Percentiles rank a stretch among this genome's conserved stretches.
Conservation (phyloP, 306 rosid species). For the Vicia faba region DNA sequence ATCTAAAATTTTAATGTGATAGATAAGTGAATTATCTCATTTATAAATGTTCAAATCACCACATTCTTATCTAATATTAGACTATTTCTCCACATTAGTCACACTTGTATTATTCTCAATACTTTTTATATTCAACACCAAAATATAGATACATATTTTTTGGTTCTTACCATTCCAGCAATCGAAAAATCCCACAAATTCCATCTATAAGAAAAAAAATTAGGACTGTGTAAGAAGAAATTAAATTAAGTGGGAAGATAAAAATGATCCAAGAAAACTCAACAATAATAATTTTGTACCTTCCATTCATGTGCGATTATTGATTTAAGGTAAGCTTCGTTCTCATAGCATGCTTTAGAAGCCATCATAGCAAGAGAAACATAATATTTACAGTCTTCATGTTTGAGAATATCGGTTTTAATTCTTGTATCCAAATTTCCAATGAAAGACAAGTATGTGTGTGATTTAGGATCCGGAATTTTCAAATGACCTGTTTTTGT, state of each 20-base stretch:
- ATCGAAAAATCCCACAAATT: constrained; percentile 60
- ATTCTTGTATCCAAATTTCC: constrained; percentile 59
- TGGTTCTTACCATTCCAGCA: constrained; percentile 73
- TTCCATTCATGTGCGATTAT: constrained; percentile 53
- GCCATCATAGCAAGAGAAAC: constrained; percentile 65
- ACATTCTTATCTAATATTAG: too few species aligned
- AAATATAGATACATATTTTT: background rate
- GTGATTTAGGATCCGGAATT: constrained; percentile 44
- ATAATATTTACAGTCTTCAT: constrained; percentile 47
- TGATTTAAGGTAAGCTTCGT: constrained; percentile 46
- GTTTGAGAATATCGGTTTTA: constrained; percentile 45
- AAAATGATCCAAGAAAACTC: background rate
- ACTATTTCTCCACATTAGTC: too few species aligned
- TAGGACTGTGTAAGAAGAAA: background rate
- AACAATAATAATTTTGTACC: constrained; percentile 34
- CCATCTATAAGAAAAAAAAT: constrained; percentile 50
- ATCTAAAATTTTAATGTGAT: too few species aligned
- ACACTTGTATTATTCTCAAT: too few species aligned
- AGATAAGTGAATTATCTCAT: too few species aligned
- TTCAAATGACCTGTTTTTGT: constrained; percentile 47
- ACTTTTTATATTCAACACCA: background rate
- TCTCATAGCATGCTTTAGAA: constrained; percentile 65
- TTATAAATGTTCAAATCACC: too few species aligned
- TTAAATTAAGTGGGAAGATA: background rate
- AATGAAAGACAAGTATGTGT: constrained; percentile 50